Percentiles rank a stretch among this genome's conserved stretches.
Evolutionary conservation across 2,329 filamentous ascomycete genomes (phyloP).

Genomic region (Fusarium tupiense): DNA sequence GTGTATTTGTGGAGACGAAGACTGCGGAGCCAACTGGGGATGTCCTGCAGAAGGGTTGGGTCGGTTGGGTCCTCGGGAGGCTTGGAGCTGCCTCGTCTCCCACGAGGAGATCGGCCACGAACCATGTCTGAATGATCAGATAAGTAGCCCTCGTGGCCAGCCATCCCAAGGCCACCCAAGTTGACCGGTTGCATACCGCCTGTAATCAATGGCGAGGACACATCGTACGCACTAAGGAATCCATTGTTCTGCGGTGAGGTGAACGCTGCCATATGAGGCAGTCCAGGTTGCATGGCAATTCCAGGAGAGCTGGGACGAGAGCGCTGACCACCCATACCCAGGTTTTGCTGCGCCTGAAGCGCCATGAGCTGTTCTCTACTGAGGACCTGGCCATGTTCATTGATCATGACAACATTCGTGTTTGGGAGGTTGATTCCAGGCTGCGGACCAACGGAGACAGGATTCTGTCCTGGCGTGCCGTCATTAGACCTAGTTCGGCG

Average conservation of each 20-base stretch:
- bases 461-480: constrained; percentile 68
- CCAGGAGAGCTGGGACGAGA: constrained; percentile 93
- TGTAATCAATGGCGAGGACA: constrained; percentile 73
- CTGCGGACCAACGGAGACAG: constrained; percentile 73
- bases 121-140: constrained; percentile 94
- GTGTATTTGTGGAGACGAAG: constrained; percentile 98
- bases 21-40: constrained; percentile 94
- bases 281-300: constrained; percentile 76
- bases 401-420: constrained; percentile 90
- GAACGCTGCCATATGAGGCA: constrained; percentile 75
- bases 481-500: constrained; percentile 91
- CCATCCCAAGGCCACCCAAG: constrained; percentile 76
- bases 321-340: constrained; percentile 72
- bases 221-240: constrained; percentile 89
- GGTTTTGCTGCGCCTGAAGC: constrained; percentile 75
- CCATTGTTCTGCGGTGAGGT: constrained; percentile 93
- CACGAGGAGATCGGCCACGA: constrained; percentile 90
- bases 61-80: constrained; percentile 98
- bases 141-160: constrained; percentile 83
- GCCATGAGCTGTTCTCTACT: constrained; percentile 86
- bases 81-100: constrained; percentile 93
- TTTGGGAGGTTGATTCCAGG: constrained; percentile 68
- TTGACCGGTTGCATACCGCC: constrained; percentile 77
- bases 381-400: constrained; percentile 89
- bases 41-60: constrained; percentile 87